Evolutionary conservation across 1,284 basidiomycete species (phyloP), one percentile per base, ranked within the genome.

Genomic region (Naganishia cerealis): DNA sequence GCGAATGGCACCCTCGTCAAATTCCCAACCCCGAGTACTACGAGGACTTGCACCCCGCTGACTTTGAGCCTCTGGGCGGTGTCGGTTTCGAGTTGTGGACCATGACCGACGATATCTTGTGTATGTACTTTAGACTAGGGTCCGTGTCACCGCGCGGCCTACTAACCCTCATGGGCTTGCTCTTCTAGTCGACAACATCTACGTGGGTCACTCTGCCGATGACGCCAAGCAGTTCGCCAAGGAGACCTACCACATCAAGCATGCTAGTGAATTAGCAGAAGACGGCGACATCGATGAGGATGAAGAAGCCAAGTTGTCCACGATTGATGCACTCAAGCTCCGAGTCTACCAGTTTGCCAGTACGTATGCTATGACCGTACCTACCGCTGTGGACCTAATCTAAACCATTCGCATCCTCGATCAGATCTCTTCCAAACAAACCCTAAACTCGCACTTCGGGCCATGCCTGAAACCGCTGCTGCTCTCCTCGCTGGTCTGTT

Each of bases 1-100:
- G 96, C 76, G 86, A 88, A 75, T 99, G 96, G 96, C 85, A 87
- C 58, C 91, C 96, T 59, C 87, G 88, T 74, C 88, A 92, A 86
- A 94, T 99, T 75, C 70, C 88, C 78, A 99, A 99, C 88, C 92
- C 95, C 36, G 83, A 84, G 77, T 97, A 84, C 87, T 99, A 90
- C 79, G 91, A 95, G 83, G 96, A 99, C 81, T 79, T 85, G 62
- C 86, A 85, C 67, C 95, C 96, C 2, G 86, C 92, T 73, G 89
- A 92, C 84, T 88, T 99, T 70, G 84, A 86, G 75, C 89, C 91
- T 79, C 92, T 94, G 77, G 91, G 90, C 73, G 94, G 93, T 83
- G 86, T 97, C 73, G 94, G 94, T 79, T 94, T 97, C 71, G 94
- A 98, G 82, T 87, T 97, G 76, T 98, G 94, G 94, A 94, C 93